These are phyloP conservation scores for Agapanthus africanus DNA, from an alignment of 106 monocot genomes.

Conservation along the genomic window DNA sequence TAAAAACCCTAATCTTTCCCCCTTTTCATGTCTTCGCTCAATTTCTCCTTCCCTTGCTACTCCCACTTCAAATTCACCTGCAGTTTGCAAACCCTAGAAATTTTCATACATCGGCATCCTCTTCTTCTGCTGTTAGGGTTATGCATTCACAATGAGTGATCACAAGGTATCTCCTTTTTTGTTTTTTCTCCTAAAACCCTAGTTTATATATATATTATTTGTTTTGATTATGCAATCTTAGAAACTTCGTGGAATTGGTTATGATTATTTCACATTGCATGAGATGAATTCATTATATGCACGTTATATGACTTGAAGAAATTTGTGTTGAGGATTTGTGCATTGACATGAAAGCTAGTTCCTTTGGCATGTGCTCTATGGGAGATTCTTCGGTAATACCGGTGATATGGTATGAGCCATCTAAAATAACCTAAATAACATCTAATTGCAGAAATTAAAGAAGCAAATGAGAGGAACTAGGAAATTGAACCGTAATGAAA, in stretches of 20 bases:
- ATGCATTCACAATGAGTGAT: neutral
- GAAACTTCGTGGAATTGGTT: neutral
- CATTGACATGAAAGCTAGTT: neutral
- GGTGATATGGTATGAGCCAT: no score
- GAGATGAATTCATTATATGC: neutral
- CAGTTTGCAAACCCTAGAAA: neutral
- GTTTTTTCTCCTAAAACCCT: neutral
- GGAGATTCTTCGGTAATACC: no score
- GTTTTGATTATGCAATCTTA: no score
- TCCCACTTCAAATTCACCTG: neutral
- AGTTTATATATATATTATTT: neutral
- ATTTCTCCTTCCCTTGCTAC: neutral
- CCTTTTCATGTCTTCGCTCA: constrained; percentile 1
- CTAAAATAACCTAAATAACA: no score
- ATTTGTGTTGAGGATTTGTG: neutral
- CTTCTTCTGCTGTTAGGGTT: neutral
- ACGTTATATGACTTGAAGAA: neutral
- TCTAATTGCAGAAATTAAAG: no score
- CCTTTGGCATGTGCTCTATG: neutral
- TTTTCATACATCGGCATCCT: neutral
- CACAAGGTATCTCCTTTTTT: neutral
- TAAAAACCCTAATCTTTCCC: neutral
- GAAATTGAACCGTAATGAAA: no score
- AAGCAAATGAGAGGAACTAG: no score
- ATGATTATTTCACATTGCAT: neutral